phyloP scores from a whole-genome alignment of 164 flowering plant genomes.

The Macadamia integrifolia region DNA sequence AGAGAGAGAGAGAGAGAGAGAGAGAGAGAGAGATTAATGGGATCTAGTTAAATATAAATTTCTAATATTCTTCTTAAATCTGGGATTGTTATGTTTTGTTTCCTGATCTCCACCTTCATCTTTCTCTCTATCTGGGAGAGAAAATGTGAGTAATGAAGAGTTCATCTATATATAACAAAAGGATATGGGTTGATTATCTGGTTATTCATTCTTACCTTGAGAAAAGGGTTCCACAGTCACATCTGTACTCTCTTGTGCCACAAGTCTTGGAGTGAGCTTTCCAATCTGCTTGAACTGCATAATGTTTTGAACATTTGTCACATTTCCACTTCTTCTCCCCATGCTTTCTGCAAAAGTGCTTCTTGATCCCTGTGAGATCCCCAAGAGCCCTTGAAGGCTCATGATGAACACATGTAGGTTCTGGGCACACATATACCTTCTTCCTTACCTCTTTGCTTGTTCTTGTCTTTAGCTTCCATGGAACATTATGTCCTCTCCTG shows the following conservation, averaged over 20 bases:
- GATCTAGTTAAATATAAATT: too few relatives aligned
- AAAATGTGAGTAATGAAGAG: too few relatives aligned
- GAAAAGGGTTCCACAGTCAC: constrained; percentile 98
- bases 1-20: not conserved
- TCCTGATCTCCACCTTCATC: too few relatives aligned
- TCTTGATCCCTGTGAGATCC: constrained; percentile 89
- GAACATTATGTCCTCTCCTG: constrained; percentile 88
- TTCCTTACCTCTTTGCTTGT: constrained; percentile 62
- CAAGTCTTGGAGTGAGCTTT: constrained; percentile 95
- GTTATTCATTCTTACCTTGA: constrained; percentile 54
- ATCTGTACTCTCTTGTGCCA: constrained; percentile 94
- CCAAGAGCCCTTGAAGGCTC: constrained; percentile 97
- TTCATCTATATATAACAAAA: not conserved
- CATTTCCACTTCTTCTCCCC: constrained; percentile 51
- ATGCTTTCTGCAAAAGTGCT: constrained; percentile 34
- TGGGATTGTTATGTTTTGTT: not conserved
- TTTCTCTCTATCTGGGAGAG: too few relatives aligned
- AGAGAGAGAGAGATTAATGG: not conserved
- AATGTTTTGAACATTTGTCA: constrained; percentile 61
- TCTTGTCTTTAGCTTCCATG: constrained; percentile 93
- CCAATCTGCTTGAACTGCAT: constrained; percentile 90
- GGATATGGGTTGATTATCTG: not conserved
- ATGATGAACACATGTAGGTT: constrained; percentile 75
- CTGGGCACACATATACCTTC: constrained; percentile 92
- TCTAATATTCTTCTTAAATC: not conserved